phyloP scores from a whole-genome alignment of 371 early-diverging fungal species.

The Mortierella sp. region DNA sequence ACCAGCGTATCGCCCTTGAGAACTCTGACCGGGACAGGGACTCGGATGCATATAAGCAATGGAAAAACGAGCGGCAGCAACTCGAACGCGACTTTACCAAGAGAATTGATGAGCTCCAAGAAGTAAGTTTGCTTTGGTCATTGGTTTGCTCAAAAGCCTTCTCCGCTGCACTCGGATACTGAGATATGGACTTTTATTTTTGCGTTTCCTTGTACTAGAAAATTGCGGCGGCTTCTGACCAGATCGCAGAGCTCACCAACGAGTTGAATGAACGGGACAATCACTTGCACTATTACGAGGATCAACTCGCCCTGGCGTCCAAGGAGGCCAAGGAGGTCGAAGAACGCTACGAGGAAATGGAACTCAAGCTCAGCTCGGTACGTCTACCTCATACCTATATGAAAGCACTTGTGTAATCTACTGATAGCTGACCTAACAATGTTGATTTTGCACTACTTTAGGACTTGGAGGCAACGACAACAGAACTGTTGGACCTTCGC shows the following conservation, averaged over 20 bases:
- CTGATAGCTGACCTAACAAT: no score
- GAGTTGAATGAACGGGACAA: slow-evolving; percentile 35
- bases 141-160: not conserved
- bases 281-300: slow-evolving; percentile 30
- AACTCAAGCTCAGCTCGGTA: slow-evolving; percentile 39
- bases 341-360: slow-evolving; percentile 48
- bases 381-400: not conserved
- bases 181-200: not conserved
- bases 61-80: slow-evolving; percentile 33
- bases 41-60: slow-evolving; percentile 11
- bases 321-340: slow-evolving; percentile 39
- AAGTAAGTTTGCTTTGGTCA: slow-evolving; percentile 14
- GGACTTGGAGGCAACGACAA: slow-evolving; percentile 40
- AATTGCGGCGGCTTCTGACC: slow-evolving; percentile 29
- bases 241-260: slow-evolving; percentile 32
- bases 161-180: no score
- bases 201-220: slow-evolving; percentile 14
- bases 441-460: not conserved
- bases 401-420: not conserved
- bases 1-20: slow-evolving; percentile 30
- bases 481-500: slow-evolving; percentile 33
- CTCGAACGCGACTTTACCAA: slow-evolving; percentile 25
- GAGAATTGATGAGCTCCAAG: slow-evolving; percentile 29
- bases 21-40: slow-evolving; percentile 19
- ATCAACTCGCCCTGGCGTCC: slow-evolving; percentile 30